Conservation (phyloP, 345 rosid species). For the Draba incana region DNA sequence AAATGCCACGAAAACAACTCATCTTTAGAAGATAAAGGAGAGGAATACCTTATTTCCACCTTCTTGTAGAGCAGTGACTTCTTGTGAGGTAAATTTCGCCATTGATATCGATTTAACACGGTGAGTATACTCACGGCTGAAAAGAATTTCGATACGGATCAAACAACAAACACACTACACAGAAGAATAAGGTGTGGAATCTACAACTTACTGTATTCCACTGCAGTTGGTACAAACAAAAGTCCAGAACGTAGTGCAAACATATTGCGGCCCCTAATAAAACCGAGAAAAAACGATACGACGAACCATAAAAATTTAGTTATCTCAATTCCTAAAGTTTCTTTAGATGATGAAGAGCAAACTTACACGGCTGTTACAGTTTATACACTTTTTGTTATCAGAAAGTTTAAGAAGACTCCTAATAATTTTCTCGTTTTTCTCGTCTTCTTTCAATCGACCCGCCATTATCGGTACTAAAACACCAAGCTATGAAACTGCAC, state of each 20-base stretch:
- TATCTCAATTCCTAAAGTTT: neutral
- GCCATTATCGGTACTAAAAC: slow-evolving; percentile 52
- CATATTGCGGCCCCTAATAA: slow-evolving; percentile 96
- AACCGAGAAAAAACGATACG: neutral
- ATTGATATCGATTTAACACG: slow-evolving; percentile 93
- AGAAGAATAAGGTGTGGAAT: slow-evolving; percentile 24
- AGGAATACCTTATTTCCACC: slow-evolving; percentile 90
- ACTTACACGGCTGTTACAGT: slow-evolving; percentile 89
- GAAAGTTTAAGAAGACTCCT: slow-evolving; percentile 85
- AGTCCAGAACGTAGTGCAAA: slow-evolving; percentile 94
- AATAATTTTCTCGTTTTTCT: slow-evolving; percentile 81
- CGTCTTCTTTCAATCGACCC: slow-evolving; percentile 77
- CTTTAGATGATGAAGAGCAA: neutral
- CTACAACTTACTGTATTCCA: slow-evolving; percentile 88
- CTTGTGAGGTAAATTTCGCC: slow-evolving; percentile 93
- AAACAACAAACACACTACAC: slow-evolving; percentile 24
- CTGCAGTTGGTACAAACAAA: slow-evolving; percentile 95
- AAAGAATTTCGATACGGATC: slow-evolving; percentile 2
- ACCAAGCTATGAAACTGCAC: neutral
- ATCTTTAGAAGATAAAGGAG: neutral
- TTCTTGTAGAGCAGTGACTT: slow-evolving; percentile 81
- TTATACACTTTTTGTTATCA: slow-evolving; percentile 87
- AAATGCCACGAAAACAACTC: slow-evolving; percentile 18
- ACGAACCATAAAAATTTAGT: neutral
- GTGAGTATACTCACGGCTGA: slow-evolving; percentile 94